A percentile compares a stretch with the other conserved stretches of the same genome.
phyloP scores from a whole-genome alignment of 31 red algal genomes.

The Asparagopsis taxiformis region DNA sequence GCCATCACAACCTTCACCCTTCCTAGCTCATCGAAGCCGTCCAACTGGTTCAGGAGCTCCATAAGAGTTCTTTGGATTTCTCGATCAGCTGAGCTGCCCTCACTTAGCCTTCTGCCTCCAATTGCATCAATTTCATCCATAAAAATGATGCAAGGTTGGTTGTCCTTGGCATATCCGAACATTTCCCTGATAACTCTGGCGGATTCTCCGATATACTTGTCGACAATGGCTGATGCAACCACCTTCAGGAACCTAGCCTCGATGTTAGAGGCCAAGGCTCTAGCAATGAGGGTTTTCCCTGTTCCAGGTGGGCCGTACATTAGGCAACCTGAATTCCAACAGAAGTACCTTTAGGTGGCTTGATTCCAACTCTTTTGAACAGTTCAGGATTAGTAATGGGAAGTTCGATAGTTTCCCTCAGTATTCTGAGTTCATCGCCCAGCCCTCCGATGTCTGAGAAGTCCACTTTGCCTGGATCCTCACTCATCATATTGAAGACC shows the following conservation, averaged over 20 bases:
- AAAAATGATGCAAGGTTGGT: constrained; percentile 61
- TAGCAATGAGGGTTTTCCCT: constrained; percentile 62
- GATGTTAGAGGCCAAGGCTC: constrained; percentile 41
- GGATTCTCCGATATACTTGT: constrained; percentile 64
- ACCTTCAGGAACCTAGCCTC: constrained; percentile 27
- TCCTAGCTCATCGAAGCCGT: constrained; percentile 32
- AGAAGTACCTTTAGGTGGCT: constrained; percentile 96
- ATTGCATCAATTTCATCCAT: constrained; percentile 79
- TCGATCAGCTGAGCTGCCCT: constrained; percentile 6
- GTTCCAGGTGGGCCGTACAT: constrained; percentile 54
- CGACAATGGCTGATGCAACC: constrained; percentile 48
- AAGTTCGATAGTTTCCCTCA: constrained; percentile 97
- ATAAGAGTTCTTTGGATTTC: constrained; percentile 49
- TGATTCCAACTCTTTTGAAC: constrained; percentile 96
- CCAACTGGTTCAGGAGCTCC: constrained; percentile 43
- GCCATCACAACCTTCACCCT: constrained; percentile 68
- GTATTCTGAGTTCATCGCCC: constrained; percentile 92
- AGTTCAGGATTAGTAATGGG: constrained; percentile 99
- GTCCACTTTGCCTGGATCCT: constrained; percentile 81
- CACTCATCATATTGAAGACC: constrained; percentile 97
- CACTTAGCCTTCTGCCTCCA: constrained; percentile 15
- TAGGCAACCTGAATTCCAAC: too few species aligned
- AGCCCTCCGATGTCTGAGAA: constrained; percentile 99
- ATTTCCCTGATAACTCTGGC: constrained; percentile 32
- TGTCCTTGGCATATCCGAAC: constrained; percentile 31